Conservation (phyloP, 257 asterid species). For the Echium plantagineum region DNA sequence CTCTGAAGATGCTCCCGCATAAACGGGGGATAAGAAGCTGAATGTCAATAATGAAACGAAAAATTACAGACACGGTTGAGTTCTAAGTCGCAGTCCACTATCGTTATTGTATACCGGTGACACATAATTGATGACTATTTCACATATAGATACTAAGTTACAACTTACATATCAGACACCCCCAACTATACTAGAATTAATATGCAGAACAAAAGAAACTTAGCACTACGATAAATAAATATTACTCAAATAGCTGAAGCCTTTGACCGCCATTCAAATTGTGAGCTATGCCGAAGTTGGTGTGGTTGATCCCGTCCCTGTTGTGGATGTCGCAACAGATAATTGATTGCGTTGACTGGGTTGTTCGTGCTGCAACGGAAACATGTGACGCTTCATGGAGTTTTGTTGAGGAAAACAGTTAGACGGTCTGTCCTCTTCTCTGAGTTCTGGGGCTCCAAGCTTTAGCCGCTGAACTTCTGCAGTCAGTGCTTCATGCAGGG, state of each 20-base stretch:
- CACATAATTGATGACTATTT: neutral
- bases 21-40: neutral
- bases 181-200: neutral
- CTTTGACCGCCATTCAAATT: neutral
- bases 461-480: constrained; percentile 59
- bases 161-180: neutral
- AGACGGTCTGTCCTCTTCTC: constrained; percentile 18
- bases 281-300: neutral
- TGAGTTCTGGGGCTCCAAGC: constrained; percentile 33
- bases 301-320: neutral
- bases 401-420: constrained; percentile 41
- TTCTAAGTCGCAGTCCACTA: neutral
- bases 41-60: neutral
- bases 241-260: neutral
- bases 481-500: constrained; percentile 56
- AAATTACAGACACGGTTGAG: neutral
- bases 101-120: neutral
- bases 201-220: neutral
- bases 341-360: constrained; percentile 1
- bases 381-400: constrained; percentile 40
- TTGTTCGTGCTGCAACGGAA: constrained; percentile 24
- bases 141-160: neutral
- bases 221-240: neutral
- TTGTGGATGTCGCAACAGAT: constrained; percentile 1
- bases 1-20: too few species aligned